Evolutionary conservation across 768 basidiomycete species (phyloP).

Genomic region (Nidularia pulvinata): DNA sequence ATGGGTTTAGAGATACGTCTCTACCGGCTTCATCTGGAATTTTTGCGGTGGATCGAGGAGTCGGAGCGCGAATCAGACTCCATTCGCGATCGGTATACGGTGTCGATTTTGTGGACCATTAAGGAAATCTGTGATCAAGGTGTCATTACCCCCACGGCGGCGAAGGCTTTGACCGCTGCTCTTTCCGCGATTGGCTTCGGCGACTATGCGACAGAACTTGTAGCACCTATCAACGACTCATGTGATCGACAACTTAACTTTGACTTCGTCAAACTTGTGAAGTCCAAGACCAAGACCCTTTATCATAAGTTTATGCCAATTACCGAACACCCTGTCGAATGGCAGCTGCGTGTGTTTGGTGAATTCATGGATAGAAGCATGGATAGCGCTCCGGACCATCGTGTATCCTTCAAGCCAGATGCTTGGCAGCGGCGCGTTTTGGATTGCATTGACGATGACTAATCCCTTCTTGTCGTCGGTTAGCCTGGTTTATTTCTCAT

Average conservation of each 20-base stretch:
- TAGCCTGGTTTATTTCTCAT: constrained; percentile 10
- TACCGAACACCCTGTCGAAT: constrained; percentile 53
- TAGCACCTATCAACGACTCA: too few species aligned
- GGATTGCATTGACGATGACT: constrained; percentile 56
- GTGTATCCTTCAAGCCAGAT: constrained; percentile 67
- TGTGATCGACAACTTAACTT: constrained; percentile 35
- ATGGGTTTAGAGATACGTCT: constrained; percentile 51
- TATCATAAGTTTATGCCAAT: constrained; percentile 54
- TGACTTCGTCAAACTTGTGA: constrained; percentile 54
- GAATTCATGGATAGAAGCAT: constrained; percentile 74
- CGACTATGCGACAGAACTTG: constrained; percentile 21
- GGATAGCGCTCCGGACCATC: constrained; percentile 55
- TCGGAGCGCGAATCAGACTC: constrained; percentile 26
- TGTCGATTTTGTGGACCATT: constrained; percentile 46
- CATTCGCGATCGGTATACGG: constrained; percentile 42
- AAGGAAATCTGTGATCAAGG: constrained; percentile 39
- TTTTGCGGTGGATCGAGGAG: constrained; percentile 53
- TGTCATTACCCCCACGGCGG: constrained; percentile 29
- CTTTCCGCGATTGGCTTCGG: constrained; percentile 48
- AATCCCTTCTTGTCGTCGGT: constrained; percentile 71
- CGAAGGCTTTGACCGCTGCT: constrained; percentile 33
- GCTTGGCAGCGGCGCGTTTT: constrained; percentile 71
- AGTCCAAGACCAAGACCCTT: constrained; percentile 35
- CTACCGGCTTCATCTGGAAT: constrained; percentile 50
- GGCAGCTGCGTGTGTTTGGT: constrained; percentile 73